Base-by-base conservation (phyloP, 257 asterid genomes). In the Capsicum baccatum region DNA sequence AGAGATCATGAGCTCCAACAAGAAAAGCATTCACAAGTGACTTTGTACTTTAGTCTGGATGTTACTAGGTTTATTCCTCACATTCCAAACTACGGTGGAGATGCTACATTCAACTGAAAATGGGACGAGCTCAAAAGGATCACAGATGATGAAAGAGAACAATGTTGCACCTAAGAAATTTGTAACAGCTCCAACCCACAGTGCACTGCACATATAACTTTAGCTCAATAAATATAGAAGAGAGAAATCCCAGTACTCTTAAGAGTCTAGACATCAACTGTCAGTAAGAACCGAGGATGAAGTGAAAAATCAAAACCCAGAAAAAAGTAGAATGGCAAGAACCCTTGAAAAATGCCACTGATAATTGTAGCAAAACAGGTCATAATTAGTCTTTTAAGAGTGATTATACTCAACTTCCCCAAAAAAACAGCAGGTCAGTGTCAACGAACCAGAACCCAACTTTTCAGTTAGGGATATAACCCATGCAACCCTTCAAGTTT, bases 181-280 rank as follows among this genome's bases (percentile, higher is more conserved):
- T 54, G 64, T 56, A 54, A 78, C 50, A 14, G 47, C 81, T 78
- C 50, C 81, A 78, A 78, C 81, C 81, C 13, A 54, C 64, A 78
- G 64, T 56, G 64, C 64, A 54, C 81, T 78, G 81, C 81, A 78
- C 48, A 54, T 54, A 33, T 8, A 52, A 78, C 81, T 78, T 55
- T 78, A 54, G 64, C 64, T 78, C 81, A 78, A 78, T 26, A 6
- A 78, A 54, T 26, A 78, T 33, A 54, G 50, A 76, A 76, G 26
- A 52, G 26, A 78, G 21, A 26, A 54, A 52, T 54, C 48, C 15
- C 81, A 7, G 47, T 76, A 76, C 44, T 52, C 81, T 26, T 26
- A 26, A 26, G 33, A 26, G 33, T 26, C 33, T 12, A 76, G 47
- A 52, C n/a, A 73, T 50, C 19, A 26, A 78, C 50, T 54, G 15